Conservation (phyloP, 441 rosid genomes). For the Erodium texanum region DNA sequence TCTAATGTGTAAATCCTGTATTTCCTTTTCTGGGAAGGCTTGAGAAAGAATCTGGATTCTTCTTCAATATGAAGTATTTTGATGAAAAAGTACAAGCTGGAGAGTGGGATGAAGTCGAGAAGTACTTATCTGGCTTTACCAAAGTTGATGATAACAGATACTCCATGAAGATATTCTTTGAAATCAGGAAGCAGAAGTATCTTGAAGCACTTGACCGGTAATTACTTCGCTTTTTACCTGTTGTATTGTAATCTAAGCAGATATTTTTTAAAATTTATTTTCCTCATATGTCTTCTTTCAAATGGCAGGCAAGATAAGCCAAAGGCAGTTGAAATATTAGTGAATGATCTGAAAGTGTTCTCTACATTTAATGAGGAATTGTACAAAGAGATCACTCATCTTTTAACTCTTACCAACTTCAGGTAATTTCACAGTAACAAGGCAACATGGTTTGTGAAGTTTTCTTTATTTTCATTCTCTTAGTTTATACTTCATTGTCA, state of each 20-base stretch:
- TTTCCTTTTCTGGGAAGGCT: conserved; percentile 26
- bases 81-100: conserved; percentile 81
- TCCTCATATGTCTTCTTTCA: background rate
- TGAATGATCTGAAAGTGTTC: conserved; percentile 75
- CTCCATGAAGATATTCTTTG: conserved; percentile 83
- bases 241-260: background rate
- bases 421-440: conserved; percentile 29
- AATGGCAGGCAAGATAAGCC: conserved; percentile 52
- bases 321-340: conserved; percentile 65
- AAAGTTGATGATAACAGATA: conserved; percentile 78
- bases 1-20: background rate
- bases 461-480: background rate
- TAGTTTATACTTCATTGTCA: background rate
- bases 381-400: conserved; percentile 73
- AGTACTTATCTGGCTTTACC: conserved; percentile 71
- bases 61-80: conserved; percentile 63
- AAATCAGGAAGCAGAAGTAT: conserved; percentile 76
- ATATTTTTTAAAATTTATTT: too few species aligned
- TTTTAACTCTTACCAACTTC: conserved; percentile 63
- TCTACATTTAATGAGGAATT: conserved; percentile 72
- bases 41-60: conserved; percentile 82
- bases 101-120: conserved; percentile 86
- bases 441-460: background rate
- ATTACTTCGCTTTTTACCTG: background rate
- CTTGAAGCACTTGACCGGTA: conserved; percentile 79